Base-by-base conservation (phyloP, 176 grass and related monocot species). In the Neostapfia colusana region DNA sequence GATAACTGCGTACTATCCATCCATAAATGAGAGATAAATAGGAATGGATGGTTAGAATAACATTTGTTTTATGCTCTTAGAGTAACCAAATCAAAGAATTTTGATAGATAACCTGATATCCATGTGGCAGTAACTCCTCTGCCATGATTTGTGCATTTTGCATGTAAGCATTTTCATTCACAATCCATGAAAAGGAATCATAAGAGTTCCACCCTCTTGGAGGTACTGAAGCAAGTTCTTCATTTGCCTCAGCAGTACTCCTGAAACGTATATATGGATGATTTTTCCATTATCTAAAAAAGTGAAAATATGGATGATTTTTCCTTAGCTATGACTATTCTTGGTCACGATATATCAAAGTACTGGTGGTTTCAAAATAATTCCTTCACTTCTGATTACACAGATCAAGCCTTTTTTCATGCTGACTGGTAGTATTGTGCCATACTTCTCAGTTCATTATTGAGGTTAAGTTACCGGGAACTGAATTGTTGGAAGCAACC, bases 171-270 rank as follows among this genome's bases (percentile, higher is more conserved):
- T 75, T 65, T 83, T 97, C 94, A 5, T 93, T 86, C 23, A 97
- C 56, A 10, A 38, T 83, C 94, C 94, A 97, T 21, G 90, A 93
- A 65, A 97, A 97, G 14, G 90, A 97, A 78, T 97, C 94, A 66
- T 91, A 97, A 1, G 90, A 97, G 85, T 97, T 97, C 94, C 90
- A 97, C 5, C 94, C 90, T 65, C 90, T 93, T 67, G 94, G 94
- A 12, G 94, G 90, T 17, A 87, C 40, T 9, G 42, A 35, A 8
- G 81, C 79, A 63, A 79, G 81, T 26, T 85, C 42, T 70, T 75
- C 66, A 34, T 58, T 77, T 34, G 67, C 82, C 56, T 85, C 36
- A 0, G 64, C 77, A 65, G 73, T 55, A 27, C 23, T 48, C 76
- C 92, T 91, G 82, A 79, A 79, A 83, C 42, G 43, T 68, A 51